phyloP scores from a whole-genome alignment of 2,329 filamentous ascomycete species.

The Penicillium vulpinum region DNA sequence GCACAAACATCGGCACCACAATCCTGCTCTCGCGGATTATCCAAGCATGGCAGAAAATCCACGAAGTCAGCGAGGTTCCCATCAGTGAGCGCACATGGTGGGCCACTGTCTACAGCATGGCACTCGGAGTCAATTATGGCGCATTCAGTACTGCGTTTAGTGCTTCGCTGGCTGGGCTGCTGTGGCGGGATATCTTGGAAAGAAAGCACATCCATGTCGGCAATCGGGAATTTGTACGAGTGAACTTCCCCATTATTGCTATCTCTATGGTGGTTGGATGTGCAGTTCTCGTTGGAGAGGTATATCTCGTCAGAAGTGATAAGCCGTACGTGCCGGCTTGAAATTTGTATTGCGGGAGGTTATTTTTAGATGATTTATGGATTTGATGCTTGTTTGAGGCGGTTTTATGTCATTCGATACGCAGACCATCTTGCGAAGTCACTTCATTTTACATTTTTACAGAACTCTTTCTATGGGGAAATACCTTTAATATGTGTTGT shows the following conservation, averaged over 20 bases:
- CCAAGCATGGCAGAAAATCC: constrained; percentile 66
- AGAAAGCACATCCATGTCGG: constrained; percentile 68
- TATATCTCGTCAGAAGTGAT: constrained; percentile 57
- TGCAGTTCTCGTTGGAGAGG: constrained; percentile 61
- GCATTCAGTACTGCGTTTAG: constrained; percentile 73
- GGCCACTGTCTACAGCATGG: constrained; percentile 74
- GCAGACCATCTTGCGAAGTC: constrained; percentile 6
- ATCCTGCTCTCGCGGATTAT: constrained; percentile 71
- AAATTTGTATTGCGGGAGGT: neutral
- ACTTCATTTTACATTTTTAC: neutral
- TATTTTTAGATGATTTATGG: constrained; percentile 1
- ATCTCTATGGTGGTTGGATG: constrained; percentile 67
- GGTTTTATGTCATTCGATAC: neutral
- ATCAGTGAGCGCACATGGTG: constrained; percentile 69
- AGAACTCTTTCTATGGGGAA: neutral
- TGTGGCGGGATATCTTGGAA: constrained; percentile 70
- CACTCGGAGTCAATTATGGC: constrained; percentile 71
- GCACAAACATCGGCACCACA: constrained; percentile 74
- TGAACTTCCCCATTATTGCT: constrained; percentile 70
- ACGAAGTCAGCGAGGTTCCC: constrained; percentile 45
- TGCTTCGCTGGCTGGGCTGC: constrained; percentile 67
- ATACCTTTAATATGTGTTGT: neutral
- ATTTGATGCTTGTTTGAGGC: neutral
- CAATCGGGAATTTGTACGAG: constrained; percentile 64
- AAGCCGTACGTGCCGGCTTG: constrained; percentile 35